Evolutionary conservation across 2,329 filamentous ascomycete species (phyloP), one percentile per base, ranked within the genome.

Genomic region (Hypocrella siamensis): DNA sequence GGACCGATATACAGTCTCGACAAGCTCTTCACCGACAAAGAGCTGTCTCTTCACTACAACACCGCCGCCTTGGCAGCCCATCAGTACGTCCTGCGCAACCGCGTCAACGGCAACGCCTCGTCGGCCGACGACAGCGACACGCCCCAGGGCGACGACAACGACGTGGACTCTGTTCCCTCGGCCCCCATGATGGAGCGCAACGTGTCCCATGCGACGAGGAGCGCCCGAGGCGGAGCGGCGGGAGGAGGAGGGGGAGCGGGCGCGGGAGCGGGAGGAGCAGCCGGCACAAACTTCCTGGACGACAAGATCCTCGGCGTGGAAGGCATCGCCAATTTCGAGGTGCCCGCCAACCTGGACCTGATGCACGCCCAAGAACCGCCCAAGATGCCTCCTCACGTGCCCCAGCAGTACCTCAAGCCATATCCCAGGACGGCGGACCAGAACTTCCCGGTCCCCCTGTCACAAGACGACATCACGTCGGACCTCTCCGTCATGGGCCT

Each of bases 11-110:
- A 75, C 48, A 77, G 68, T 46, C 68, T 79, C 36, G 73, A 79
- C 43, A 78, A 78, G 56, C 64, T 79, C 24, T 79, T 79, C 31
- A 79, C 74, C 0, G 75, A 79, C 42, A 78, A 75, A 51, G 75
- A 79, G 53, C 60, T 79, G 19, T 63, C 67, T 4, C 65, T 79
- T 58, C 70, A 70, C 18, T 77, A 77, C 48, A 77, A 76, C 37
- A 56, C 61, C 4, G 68, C 75, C 5, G 72, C 74, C 19, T 44
- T 75, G 15, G 72, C 72, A 3, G 65, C 75, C 7, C 69, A 76
- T 47, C 67, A 70, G 38, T 69, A 74, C 43, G 61, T 77, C 35
- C 52, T 75, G 32, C 65, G 69, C 22, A 70, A 73, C 45, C 67
- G 65, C 31, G 47, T 58, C 21, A 64, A 67, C 40, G 70, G 68